Conservation (phyloP, 202 grass and related monocot species). For the Setaria viridis region DNA sequence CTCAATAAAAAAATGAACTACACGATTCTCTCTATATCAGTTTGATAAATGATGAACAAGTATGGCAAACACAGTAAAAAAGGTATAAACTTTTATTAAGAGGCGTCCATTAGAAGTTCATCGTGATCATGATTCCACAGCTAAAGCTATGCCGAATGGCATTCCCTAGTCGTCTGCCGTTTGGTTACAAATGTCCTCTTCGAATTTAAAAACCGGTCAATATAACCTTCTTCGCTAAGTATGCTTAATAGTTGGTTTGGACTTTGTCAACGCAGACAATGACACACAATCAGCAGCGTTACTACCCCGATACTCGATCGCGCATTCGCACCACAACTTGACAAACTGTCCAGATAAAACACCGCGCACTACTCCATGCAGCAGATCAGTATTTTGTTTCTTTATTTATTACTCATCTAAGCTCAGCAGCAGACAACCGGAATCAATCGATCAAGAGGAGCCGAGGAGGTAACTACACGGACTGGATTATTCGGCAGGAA, state of each 20-base stretch:
- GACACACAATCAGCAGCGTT: not conserved
- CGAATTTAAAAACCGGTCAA: not conserved
- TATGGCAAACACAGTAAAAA: not conserved
- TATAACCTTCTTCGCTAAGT: constrained; percentile 10
- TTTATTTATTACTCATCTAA: not conserved
- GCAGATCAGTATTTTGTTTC: not conserved
- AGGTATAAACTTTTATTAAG: not conserved
- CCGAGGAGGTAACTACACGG: too few species aligned
- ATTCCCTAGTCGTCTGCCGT: not conserved
- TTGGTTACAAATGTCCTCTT: not conserved
- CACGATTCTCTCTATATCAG: not conserved
- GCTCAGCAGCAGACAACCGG: not conserved
- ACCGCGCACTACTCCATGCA: not conserved
- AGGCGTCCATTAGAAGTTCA: not conserved
- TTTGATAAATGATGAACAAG: not conserved
- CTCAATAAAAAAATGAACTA: not conserved
- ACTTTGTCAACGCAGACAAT: not conserved
- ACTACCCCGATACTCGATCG: not conserved
- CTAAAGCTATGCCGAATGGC: not conserved
- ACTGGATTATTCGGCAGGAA: not conserved
- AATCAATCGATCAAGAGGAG: not conserved
- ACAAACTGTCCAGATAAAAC: not conserved
- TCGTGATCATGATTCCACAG: not conserved
- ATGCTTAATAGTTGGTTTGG: not conserved
- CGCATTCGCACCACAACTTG: not conserved